Conservation (phyloP, 1,139 yeast species). For the Diutina mesorugosa region DNA sequence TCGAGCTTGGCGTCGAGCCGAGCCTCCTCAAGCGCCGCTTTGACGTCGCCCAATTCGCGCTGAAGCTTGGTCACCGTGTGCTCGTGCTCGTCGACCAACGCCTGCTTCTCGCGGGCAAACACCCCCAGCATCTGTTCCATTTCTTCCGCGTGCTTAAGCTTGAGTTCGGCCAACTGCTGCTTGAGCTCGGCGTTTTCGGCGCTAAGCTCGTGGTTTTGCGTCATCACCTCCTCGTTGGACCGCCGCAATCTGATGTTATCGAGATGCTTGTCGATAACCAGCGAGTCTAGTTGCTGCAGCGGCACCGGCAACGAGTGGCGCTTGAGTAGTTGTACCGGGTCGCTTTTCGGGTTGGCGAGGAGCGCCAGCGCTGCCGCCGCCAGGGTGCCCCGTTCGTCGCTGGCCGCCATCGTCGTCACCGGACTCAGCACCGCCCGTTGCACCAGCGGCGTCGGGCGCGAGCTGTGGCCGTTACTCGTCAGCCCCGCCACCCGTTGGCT, state of each 20-base stretch:
- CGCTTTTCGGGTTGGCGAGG: not conserved
- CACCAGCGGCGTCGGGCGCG: not conserved
- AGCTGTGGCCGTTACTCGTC: constrained; percentile 9
- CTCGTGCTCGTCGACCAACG: not conserved
- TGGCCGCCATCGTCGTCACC: not conserved
- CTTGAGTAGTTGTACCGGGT: not conserved
- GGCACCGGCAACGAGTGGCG: not conserved
- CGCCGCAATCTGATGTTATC: constrained; percentile 27
- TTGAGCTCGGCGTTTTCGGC: not conserved
- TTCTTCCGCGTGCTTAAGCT: not conserved
- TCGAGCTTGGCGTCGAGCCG: not conserved
- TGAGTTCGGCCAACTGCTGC: constrained; percentile 2
- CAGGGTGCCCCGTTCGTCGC: not conserved
- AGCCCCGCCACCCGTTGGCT: constrained; percentile 1
- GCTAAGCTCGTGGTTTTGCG: not conserved
- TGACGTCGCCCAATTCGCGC: not conserved
- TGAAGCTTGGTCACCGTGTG: not conserved
- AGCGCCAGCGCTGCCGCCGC: not conserved
- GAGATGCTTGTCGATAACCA: constrained; percentile 26
- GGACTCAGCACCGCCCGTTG: not conserved
- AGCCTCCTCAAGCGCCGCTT: not conserved
- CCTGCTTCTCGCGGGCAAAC: not conserved
- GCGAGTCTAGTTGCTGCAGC: not conserved
- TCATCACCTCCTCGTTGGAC: constrained; percentile 14
- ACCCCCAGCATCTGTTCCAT: not conserved